A percentile compares a stretch with the other conserved stretches of the same genome.
These are phyloP conservation scores for Neoconidiobolus thromboides DNA, from an alignment of 371 early-diverging fungal genomes.

Conservation along the genomic window DNA sequence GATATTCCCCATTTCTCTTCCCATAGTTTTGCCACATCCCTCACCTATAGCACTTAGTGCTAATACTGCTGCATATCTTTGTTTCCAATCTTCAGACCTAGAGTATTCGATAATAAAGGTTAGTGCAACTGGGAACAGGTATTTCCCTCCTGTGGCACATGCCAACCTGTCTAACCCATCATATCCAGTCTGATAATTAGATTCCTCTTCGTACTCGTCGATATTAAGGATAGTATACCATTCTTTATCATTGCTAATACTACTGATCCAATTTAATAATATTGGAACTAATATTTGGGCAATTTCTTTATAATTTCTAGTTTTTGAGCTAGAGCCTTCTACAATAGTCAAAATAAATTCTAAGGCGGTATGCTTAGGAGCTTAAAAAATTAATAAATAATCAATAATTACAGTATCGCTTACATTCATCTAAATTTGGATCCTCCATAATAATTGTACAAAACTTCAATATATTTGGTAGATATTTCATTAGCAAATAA, in stretches of 20 bases:
- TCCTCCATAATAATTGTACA: slow-evolving; percentile 58
- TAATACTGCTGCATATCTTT: slow-evolving; percentile 85
- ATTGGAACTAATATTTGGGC: slow-evolving; percentile 55
- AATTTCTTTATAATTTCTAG: slow-evolving; percentile 65
- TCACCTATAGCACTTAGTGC: slow-evolving; percentile 90
- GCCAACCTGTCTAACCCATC: slow-evolving; percentile 90
- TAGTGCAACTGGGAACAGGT: slow-evolving; percentile 76
- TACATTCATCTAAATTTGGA: slow-evolving; percentile 38
- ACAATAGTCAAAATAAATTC: slow-evolving; percentile 79
- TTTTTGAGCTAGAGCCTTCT: slow-evolving; percentile 67
- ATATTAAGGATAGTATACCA: slow-evolving; percentile 80
- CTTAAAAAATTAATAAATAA: background rate
- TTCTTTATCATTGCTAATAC: slow-evolving; percentile 65
- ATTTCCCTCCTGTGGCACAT: slow-evolving; percentile 69
- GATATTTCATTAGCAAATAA: slow-evolving; percentile 52
- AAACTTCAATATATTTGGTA: slow-evolving; percentile 51
- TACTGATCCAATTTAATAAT: slow-evolving; percentile 80
- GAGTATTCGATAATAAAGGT: slow-evolving; percentile 74
- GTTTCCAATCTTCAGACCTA: slow-evolving; percentile 69
- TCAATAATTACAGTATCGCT: slow-evolving; percentile 1
- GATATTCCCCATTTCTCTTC: slow-evolving; percentile 66
- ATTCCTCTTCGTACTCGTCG: slow-evolving; percentile 79
- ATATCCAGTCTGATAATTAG: slow-evolving; percentile 73
- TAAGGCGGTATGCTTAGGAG: slow-evolving; percentile 63
- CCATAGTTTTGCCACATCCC: slow-evolving; percentile 85